Percentiles rank a stretch among this genome's conserved stretches.
phyloP scores from a whole-genome alignment of 208 protist genomes.

The Leishmania arabica region DNA sequence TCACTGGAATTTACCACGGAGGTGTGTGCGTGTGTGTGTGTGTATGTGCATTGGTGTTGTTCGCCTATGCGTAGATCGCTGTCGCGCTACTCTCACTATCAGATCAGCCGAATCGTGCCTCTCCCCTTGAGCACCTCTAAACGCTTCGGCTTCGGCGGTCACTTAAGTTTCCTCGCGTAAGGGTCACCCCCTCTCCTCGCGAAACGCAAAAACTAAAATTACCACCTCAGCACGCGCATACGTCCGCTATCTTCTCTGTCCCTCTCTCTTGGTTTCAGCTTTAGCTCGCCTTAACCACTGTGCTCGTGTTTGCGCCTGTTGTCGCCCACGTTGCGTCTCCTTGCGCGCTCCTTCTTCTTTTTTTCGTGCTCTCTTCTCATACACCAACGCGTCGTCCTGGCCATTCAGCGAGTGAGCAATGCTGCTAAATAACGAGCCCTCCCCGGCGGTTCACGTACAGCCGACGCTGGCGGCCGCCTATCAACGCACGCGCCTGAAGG shows the following conservation, averaged over 20 bases:
- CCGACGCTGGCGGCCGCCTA: conserved; percentile 10
- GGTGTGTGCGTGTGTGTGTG: neutral
- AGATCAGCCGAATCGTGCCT: neutral
- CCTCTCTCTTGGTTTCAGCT: neutral
- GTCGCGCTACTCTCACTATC: neutral
- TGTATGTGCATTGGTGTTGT: neutral
- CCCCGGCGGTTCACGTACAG: conserved; percentile 19
- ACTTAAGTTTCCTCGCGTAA: neutral
- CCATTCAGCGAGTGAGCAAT: neutral
- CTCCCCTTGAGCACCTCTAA: neutral
- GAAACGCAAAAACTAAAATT: neutral
- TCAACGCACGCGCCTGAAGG: conserved; percentile 18
- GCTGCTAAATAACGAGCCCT: conserved; percentile 12
- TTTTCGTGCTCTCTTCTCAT: neutral
- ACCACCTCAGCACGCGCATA: neutral
- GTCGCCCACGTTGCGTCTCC: neutral
- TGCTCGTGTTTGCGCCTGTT: neutral
- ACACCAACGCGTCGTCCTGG: neutral
- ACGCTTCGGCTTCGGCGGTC: neutral
- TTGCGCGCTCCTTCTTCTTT: neutral
- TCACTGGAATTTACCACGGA: neutral
- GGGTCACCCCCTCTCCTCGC: neutral
- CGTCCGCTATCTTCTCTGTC: neutral
- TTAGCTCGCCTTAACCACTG: neutral
- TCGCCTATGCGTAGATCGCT: neutral